These are phyloP conservation scores for Ormosia semicastrata DNA, from an alignment of 306 rosid genomes.

Conservation along the genomic window DNA sequence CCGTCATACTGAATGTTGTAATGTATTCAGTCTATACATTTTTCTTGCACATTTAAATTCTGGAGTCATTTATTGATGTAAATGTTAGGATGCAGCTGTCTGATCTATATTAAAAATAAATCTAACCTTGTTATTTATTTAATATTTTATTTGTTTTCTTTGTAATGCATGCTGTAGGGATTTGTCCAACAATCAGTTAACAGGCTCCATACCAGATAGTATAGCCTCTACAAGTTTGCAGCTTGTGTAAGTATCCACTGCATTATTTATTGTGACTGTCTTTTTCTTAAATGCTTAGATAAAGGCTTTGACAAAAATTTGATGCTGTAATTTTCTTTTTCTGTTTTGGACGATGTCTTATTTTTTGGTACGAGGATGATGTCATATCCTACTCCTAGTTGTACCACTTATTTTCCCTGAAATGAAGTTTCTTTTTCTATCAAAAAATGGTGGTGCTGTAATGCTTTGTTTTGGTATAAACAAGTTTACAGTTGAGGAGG, in stretches of 20 bases:
- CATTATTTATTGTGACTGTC: conserved; percentile 6
- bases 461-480: not conserved
- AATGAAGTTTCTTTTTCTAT: not conserved
- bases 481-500: not conserved
- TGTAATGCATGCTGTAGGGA: conserved; percentile 57
- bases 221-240: conserved; percentile 69
- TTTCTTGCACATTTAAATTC: conserved; percentile 1
- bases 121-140: not conserved
- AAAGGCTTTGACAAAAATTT: not conserved
- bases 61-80: not conserved
- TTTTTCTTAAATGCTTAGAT: not conserved
- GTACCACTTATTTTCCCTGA: not conserved
- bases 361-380: not conserved
- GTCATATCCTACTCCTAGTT: not conserved
- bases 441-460: not conserved
- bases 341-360: not conserved
- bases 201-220: conserved; percentile 82
- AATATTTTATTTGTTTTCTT: conserved; percentile 3
- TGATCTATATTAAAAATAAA: not conserved
- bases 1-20: not conserved
- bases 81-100: not conserved
- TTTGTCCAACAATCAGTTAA: conserved; percentile 74
- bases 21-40: not conserved
- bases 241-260: conserved; percentile 75
- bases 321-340: not conserved